Conservation (phyloP, 805 yeast species). For the Diddensiella santjacobensis region DNA sequence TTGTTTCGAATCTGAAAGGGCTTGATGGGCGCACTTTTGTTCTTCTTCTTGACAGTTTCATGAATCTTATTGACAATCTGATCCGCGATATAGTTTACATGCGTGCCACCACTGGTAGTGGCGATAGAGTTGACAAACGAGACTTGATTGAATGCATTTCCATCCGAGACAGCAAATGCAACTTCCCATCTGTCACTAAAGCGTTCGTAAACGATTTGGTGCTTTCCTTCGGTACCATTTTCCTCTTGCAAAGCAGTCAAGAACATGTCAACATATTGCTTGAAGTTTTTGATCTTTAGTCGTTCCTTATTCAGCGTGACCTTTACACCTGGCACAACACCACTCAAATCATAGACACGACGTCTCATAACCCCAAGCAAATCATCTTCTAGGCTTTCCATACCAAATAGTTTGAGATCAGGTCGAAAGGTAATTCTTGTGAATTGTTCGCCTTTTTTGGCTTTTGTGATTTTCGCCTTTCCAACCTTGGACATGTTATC, state of each 20-base stretch:
- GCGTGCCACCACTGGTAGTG: conserved; percentile 96
- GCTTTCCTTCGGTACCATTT: conserved; percentile 41
- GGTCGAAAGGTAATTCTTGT: conserved; percentile 88
- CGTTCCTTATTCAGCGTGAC: conserved; percentile 74
- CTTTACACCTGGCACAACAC: conserved; percentile 79
- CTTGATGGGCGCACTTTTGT: conserved; percentile 62
- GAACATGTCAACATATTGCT: conserved; percentile 83
- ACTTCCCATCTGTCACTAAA: conserved; percentile 91
- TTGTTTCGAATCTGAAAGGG: conserved; percentile 87
- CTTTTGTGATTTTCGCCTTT: conserved; percentile 65
- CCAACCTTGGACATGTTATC: conserved; percentile 77
- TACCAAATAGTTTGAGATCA: conserved; percentile 76
- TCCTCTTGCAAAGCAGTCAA: conserved; percentile 64
- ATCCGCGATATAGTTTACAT: conserved; percentile 80
- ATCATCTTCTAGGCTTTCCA: conserved; percentile 82
- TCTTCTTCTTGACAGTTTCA: conserved; percentile 69
- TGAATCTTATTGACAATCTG: conserved; percentile 74
- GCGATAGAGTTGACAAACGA: conserved; percentile 98
- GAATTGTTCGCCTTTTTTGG: conserved; percentile 59
- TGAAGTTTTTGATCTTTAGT: conserved; percentile 69
- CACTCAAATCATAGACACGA: conserved; percentile 94
- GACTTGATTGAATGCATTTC: conserved; percentile 76
- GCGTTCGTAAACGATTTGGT: conserved; percentile 72
- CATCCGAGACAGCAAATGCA: conserved; percentile 91
- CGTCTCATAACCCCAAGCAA: conserved; percentile 79